Conservation (phyloP, 345 rosid genomes). For the Eucalyptus microcorys region DNA sequence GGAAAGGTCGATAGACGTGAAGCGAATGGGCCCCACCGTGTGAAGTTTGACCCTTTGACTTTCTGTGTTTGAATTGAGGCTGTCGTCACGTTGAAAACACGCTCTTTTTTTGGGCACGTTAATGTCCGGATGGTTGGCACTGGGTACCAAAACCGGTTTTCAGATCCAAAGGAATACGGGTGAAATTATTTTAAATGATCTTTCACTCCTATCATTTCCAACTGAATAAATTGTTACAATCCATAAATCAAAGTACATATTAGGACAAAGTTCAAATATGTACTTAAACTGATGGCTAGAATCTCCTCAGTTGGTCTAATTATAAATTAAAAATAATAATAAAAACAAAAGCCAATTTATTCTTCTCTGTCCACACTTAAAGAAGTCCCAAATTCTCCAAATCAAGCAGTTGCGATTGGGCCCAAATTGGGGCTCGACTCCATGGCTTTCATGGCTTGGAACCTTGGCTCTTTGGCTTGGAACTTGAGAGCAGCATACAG, state of each 20-base stretch:
- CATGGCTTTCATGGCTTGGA: slow-evolving; percentile 77
- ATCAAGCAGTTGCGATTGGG: slow-evolving; percentile 19
- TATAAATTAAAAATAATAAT: not conserved
- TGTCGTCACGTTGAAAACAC: not conserved
- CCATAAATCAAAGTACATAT: not conserved
- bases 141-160: not conserved
- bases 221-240: not conserved
- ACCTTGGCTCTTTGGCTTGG: slow-evolving; percentile 89
- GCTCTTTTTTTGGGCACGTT: not conserved
- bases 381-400: not conserved
- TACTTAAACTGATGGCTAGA: no score
- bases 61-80: not conserved
- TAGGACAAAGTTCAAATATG: not conserved
- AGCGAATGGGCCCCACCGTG: not conserved
- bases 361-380: not conserved
- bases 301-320: not conserved
- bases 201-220: not conserved
- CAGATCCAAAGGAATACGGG: not conserved
- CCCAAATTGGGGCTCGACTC: slow-evolving; percentile 3
- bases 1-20: not conserved
- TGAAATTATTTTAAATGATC: not conserved
- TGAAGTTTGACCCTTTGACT: not conserved
- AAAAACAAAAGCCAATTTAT: not conserved
- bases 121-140: not conserved
- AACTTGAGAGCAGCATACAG: slow-evolving; percentile 65